These are phyloP conservation scores for Gynostemma pentaphyllum DNA, from an alignment of 306 rosid species.

Conservation along the genomic window DNA sequence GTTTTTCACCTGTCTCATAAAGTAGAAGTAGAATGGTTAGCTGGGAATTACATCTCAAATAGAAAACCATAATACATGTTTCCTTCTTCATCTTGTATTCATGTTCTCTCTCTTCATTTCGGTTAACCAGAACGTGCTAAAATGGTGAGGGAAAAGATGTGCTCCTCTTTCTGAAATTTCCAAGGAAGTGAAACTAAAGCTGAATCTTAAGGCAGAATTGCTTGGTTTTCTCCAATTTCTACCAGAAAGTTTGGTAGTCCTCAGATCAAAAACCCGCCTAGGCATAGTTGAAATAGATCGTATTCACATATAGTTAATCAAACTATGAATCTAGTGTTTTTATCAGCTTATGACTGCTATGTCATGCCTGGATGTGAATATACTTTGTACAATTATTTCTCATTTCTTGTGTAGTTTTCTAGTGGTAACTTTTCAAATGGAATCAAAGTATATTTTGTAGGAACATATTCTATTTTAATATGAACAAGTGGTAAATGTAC, in stretches of 20 bases:
- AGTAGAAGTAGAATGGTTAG: neutral
- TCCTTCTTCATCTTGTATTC: neutral
- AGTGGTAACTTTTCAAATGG: neutral
- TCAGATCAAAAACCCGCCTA: neutral
- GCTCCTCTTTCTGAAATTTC: constrained; percentile 1
- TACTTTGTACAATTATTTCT: neutral
- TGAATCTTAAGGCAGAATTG: neutral
- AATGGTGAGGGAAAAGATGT: neutral
- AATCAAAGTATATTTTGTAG: neutral
- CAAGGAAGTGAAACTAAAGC: neutral
- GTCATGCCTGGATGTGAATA: neutral
- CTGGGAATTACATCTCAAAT: neutral
- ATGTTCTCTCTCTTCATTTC: neutral
- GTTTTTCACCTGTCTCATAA: neutral
- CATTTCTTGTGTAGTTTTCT: neutral
- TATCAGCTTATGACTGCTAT: neutral
- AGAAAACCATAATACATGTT: neutral
- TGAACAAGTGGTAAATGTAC: neutral
- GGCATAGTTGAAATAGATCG: neutral
- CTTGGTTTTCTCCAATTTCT: neutral
- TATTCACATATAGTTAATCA: neutral
- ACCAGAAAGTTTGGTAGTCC: neutral
- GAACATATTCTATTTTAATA: neutral
- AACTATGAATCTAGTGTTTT: neutral
- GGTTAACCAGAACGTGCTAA: neutral